Evolutionary conservation across 257 asterid genomes (phyloP).

Genomic region (Solanum chilense): DNA sequence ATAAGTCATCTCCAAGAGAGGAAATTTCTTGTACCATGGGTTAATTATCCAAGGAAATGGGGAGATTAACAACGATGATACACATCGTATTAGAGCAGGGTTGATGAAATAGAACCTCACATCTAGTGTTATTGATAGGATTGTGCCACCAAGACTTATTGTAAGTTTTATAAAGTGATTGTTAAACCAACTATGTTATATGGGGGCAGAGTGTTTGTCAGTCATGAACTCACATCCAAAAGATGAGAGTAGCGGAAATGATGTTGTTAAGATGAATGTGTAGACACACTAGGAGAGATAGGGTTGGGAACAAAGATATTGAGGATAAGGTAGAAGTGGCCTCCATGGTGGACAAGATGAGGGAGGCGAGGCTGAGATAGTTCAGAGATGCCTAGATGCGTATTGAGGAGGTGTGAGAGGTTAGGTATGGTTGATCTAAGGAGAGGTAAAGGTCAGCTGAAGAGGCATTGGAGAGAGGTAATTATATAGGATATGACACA

Average conservation of each 20-base stretch:
- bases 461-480: neutral
- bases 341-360: neutral
- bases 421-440: neutral
- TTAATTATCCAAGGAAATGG: neutral
- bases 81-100: neutral
- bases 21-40: neutral
- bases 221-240: neutral
- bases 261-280: neutral
- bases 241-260: neutral
- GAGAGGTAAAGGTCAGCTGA: neutral
- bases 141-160: neutral
- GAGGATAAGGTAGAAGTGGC: neutral
- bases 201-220: neutral
- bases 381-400: neutral
- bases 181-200: neutral
- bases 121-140: neutral
- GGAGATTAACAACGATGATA: neutral
- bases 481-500: neutral
- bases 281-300: neutral
- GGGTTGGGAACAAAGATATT: neutral
- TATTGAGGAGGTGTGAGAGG: neutral
- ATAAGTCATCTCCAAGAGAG: neutral
- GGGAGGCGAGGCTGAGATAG: neutral
- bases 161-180: neutral
- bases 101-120: neutral